These are phyloP conservation scores for Vaccinium corymbosum DNA, from an alignment of 148 eudicot species.

Conservation along the genomic window DNA sequence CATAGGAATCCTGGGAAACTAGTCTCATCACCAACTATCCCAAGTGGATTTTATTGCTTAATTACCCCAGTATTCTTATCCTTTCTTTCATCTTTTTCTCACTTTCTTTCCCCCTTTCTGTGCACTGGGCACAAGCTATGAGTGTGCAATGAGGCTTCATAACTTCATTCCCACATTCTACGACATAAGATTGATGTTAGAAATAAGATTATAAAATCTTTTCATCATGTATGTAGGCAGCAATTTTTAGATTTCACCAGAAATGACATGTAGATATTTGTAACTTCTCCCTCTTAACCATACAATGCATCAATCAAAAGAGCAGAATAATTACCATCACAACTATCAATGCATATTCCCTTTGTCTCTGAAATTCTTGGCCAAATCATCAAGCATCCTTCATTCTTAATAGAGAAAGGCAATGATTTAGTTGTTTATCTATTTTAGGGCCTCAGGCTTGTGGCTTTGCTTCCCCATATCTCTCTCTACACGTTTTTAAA, in stretches of 20 bases:
- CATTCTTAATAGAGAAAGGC: neutral
- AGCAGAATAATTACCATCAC: neutral
- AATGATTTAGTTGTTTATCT: neutral
- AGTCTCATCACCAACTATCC: neutral
- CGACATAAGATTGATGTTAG: neutral
- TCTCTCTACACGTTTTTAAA: neutral
- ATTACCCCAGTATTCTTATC: neutral
- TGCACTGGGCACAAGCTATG: neutral
- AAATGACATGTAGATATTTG: neutral
- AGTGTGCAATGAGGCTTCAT: neutral
- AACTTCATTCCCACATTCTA: too few species aligned
- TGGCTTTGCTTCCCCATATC: neutral
- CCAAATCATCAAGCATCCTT: neutral
- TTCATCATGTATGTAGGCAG: neutral
- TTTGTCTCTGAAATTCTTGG: neutral
- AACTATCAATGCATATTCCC: neutral
- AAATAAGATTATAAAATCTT: neutral
- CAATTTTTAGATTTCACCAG: neutral
- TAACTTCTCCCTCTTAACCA: neutral
- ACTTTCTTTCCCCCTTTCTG: neutral
- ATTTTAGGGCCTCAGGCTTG: neutral
- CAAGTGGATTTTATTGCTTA: neutral
- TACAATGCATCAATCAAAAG: neutral
- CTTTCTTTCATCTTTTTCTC: neutral
- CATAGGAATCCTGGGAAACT: constrained; percentile 3